Percentiles rank a stretch among this genome's conserved stretches.
phyloP scores from a whole-genome alignment of 129 eudicot species.

The Gnaphalium uliginosum region DNA sequence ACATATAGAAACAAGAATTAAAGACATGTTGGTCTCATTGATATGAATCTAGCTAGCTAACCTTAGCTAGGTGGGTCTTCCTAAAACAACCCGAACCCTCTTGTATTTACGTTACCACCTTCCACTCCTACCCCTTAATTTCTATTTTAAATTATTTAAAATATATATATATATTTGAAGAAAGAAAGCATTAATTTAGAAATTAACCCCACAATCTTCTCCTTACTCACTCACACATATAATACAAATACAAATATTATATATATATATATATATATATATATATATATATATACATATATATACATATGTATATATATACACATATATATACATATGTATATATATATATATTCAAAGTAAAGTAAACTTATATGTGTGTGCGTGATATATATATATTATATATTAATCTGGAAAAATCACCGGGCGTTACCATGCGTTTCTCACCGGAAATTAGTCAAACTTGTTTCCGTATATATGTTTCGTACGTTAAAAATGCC shows the following conservation, averaged over 20 bases:
- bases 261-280: too few species aligned
- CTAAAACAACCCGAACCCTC: neutral
- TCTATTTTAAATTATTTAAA: too few species aligned
- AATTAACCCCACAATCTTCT: constrained; percentile 26
- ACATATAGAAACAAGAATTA: neutral
- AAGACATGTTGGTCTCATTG: constrained; percentile 18
- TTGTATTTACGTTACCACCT: constrained; percentile 46
- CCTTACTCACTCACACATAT: constrained; percentile 13
- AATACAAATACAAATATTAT: neutral
- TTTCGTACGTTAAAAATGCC: constrained; percentile 19
- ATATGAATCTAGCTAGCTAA: neutral
- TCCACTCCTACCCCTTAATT: constrained; percentile 36
- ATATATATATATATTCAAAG: constrained; percentile 21
- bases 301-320: too few species aligned
- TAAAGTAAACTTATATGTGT: constrained; percentile 15
- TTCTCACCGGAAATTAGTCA: constrained; percentile 12
- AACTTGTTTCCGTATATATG: constrained; percentile 14
- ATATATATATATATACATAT: too few species aligned
- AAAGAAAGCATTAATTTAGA: neutral
- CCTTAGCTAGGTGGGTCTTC: neutral
- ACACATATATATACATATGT: neutral
- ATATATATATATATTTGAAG: constrained; percentile 9
- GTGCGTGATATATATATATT: neutral
- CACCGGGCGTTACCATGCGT: constrained; percentile 40
- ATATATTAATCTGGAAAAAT: constrained; percentile 14